Evolutionary conservation across 768 basidiomycete species (phyloP), one percentile per base, ranked within the genome.

Genomic region (Infundibulicybe gibba): DNA sequence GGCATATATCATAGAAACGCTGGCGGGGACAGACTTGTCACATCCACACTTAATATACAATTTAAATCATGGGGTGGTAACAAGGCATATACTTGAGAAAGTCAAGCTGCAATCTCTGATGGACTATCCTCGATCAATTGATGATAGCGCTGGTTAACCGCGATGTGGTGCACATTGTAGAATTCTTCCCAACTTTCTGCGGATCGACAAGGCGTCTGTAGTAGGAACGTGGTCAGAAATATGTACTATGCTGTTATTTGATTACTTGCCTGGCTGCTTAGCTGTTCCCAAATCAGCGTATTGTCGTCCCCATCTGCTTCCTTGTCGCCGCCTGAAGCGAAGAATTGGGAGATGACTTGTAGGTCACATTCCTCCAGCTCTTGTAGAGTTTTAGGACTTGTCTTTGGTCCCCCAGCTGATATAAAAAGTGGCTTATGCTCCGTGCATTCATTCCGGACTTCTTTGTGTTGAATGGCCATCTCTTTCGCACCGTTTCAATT

Each of bases 321-420:
- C 14, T 54, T 51, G 15, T 64, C 69, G 8, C 74, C 76, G 10
- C 72, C 71, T 3, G 64, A 69, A 10, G 75, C 76, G 53, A 87
- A 81, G 54, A 83, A 87, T 9, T 61, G 59, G 6, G 76, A 71
- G 32, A 87, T 68, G 3, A 64, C 57, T 14, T 76, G 65, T n/a
- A 85, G 63, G 57, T 84, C 80, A 41, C 70, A 61, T 48, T 70
- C 60, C 48, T 58, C 34, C n/a, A n/a, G n/a, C n/a, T n/a, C n/a
- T n/a, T n/a, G n/a, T 32, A 34, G 25, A 38, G 39, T n/a, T 44
- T 40, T 35, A 12, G 48, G 44, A 31, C 44, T 54, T 20, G 16
- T 45, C 17, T 42, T 40, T 38, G 41, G 31, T 14, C 32, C 9
- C 25, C 25, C 25, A 25, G 42, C n/a, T 17, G 49, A 30, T 32